phyloP scores from a whole-genome alignment of 495 filamentous ascomycete genomes.

The Lophiostoma macrostomum region DNA sequence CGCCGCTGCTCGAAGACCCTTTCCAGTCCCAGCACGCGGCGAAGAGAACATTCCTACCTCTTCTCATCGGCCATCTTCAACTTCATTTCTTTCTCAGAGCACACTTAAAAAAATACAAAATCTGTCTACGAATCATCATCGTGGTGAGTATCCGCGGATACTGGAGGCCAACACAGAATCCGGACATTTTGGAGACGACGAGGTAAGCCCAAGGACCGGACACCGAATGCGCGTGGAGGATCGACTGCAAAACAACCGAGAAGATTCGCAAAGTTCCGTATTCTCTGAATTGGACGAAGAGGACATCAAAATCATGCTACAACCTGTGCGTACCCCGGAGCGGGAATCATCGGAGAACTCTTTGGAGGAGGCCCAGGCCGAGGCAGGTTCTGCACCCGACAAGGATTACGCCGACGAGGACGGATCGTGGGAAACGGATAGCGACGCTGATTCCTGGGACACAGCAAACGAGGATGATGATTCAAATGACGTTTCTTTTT shows the following conservation, averaged over 20 bases:
- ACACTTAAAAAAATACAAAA: conserved; percentile 23
- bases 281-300: conserved; percentile 33
- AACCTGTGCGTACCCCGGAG: conserved; percentile 44
- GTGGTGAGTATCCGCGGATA: conserved; percentile 54
- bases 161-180: not conserved
- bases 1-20: conserved; percentile 15
- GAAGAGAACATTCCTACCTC: conserved; percentile 50
- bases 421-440: conserved; percentile 38
- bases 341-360: not conserved
- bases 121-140: conserved; percentile 52
- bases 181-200: not conserved
- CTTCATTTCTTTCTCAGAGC: conserved; percentile 42
- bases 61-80: conserved; percentile 51
- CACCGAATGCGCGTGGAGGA: conserved; percentile 9
- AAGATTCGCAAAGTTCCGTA: conserved; percentile 26
- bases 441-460: conserved; percentile 31
- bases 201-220: conserved; percentile 8
- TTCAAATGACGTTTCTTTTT: conserved; percentile 48
- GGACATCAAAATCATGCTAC: conserved; percentile 40
- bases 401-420: conserved; percentile 22
- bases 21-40: conserved; percentile 16
- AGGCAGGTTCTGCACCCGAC: not conserved
- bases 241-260: conserved; percentile 13
- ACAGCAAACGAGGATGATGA: conserved; percentile 48
- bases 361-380: not conserved